Evolutionary conservation across 257 asterid genomes (phyloP).

Genomic region (Henckelia pumila): DNA sequence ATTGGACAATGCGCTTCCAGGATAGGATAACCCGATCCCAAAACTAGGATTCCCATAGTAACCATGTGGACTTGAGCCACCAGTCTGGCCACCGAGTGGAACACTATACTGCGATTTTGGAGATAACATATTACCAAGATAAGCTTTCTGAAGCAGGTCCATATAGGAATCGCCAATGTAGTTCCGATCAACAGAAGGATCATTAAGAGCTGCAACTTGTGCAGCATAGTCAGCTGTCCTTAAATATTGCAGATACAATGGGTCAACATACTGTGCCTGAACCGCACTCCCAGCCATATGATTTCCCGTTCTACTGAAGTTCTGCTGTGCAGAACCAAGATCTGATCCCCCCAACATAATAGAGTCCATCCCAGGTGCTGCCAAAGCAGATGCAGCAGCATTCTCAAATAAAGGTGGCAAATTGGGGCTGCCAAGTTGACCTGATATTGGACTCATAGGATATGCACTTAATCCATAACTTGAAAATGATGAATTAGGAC

Average conservation of each 20-base stretch:
- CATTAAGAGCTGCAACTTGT: constrained; percentile 63
- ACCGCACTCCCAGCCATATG: constrained; percentile 57
- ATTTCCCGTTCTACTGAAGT: constrained; percentile 52
- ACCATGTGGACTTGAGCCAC: constrained; percentile 68
- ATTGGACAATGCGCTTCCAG: constrained; percentile 78
- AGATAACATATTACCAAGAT: constrained; percentile 58
- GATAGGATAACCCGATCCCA: constrained; percentile 74
- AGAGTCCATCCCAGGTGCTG: constrained; percentile 71
- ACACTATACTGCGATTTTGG: constrained; percentile 72
- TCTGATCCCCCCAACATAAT: constrained; percentile 66
- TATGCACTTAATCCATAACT: constrained; percentile 60
- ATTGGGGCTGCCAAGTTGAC: constrained; percentile 62
- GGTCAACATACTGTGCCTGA: constrained; percentile 66
- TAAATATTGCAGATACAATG: constrained; percentile 73
- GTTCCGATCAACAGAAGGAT: constrained; percentile 64
- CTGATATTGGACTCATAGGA: constrained; percentile 66
- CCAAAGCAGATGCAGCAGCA: constrained; percentile 94
- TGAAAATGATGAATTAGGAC: constrained; percentile 68
- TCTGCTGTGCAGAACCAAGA: constrained; percentile 56
- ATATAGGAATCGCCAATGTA: constrained; percentile 62
- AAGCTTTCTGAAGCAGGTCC: constrained; percentile 88
- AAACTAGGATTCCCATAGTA: constrained; percentile 62
- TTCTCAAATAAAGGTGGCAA: constrained; percentile 89
- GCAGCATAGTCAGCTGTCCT: constrained; percentile 73
- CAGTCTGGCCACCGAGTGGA: constrained; percentile 46